Base-by-base conservation (phyloP, 179 eudicot genomes). In the Actinidia chinensis region DNA sequence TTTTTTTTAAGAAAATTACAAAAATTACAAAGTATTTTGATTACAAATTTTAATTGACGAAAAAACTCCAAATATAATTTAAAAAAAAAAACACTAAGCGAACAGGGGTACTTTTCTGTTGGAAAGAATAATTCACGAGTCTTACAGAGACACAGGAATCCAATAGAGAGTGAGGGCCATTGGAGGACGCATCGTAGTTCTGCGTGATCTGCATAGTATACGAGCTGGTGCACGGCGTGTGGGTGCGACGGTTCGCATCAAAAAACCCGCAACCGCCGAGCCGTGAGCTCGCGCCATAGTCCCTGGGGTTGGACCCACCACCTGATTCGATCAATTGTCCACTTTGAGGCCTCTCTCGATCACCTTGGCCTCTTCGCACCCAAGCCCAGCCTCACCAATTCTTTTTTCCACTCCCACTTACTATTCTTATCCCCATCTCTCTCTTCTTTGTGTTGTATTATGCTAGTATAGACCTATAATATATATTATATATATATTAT, bases 121-220 rank as follows among this genome's bases (percentile, higher is more conserved):
- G 40, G 40, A 36, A 36, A 36, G 40, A 36, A 36, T 36, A 36
- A 3, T 2, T 36, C 40, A 36, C 40, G 40, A 36, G 46, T 14
- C n/a, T 22, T 91, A 94, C 93, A 56, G 85, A n/a, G 97, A 91
- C n/a, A n/a, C n/a, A 73, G 98, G 98, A 80, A 90, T 93, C 95
- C 98, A 95, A 42, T 95, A 95, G 74, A 83, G 89, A 83, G 97
- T n/a, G 93, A 66, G 97, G 97, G 10, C 92, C 97, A 42, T 78
- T 67, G 42, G 81, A 67, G 44, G 91, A 68, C 18, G 78, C 84
- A 79, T 95, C 95, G 83, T 91, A 90, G 56, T n/a, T 77, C 33
- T 76, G 84, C 83, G 85, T 89, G 51, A 90, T n/a, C 87, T 0
- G 91, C 79, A 87, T 91, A 79, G 90, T 88, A 95, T 20, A 95